Percentiles rank a stretch among this genome's conserved stretches.
phyloP scores from a whole-genome alignment of 495 filamentous ascomycete species.

The Neurospora sp. region DNA sequence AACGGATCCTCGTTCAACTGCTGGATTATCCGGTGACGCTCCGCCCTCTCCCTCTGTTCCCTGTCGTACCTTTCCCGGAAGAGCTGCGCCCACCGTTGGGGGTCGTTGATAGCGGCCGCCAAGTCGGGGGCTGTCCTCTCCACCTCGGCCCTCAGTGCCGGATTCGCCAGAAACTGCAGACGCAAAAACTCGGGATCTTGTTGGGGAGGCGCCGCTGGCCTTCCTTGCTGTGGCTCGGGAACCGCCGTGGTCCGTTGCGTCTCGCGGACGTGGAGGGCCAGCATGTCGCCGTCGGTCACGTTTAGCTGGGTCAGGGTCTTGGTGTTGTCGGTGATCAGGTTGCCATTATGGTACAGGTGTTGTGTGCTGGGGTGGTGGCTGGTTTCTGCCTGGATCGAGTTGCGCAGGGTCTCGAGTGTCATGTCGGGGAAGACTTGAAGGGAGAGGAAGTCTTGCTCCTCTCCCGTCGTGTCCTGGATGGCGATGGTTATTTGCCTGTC shows the following conservation, averaged over 20 bases:
- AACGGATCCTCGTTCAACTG: constrained; percentile 83
- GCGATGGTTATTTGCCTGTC: constrained; percentile 76
- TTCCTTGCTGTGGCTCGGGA: constrained; percentile 13
- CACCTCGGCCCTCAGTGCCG: constrained; percentile 57
- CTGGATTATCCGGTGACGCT: constrained; percentile 69
- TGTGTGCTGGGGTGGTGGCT: constrained; percentile 45
- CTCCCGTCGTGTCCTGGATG: constrained; percentile 57
- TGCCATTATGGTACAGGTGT: constrained; percentile 83
- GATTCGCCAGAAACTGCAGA: constrained; percentile 69
- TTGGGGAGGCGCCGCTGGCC: constrained; percentile 15
- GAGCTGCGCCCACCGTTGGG: constrained; percentile 60
- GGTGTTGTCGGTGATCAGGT: constrained; percentile 61
- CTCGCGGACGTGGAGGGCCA: constrained; percentile 67
- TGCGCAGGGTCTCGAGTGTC: constrained; percentile 79
- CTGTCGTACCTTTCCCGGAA: constrained; percentile 53
- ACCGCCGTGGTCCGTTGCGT: constrained; percentile 34
- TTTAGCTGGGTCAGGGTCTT: constrained; percentile 74
- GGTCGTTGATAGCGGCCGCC: constrained; percentile 67
- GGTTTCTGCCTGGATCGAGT: constrained; percentile 56
- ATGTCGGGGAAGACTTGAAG: constrained; percentile 77
- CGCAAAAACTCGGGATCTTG: constrained; percentile 76
- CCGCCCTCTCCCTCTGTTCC: constrained; percentile 57
- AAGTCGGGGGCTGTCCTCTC: constrained; percentile 62
- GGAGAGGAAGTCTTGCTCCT: constrained; percentile 69
- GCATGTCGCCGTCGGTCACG: constrained; percentile 85